Base-by-base conservation (phyloP, 805 yeast genomes). In the Suhomyces canberraensis region DNA sequence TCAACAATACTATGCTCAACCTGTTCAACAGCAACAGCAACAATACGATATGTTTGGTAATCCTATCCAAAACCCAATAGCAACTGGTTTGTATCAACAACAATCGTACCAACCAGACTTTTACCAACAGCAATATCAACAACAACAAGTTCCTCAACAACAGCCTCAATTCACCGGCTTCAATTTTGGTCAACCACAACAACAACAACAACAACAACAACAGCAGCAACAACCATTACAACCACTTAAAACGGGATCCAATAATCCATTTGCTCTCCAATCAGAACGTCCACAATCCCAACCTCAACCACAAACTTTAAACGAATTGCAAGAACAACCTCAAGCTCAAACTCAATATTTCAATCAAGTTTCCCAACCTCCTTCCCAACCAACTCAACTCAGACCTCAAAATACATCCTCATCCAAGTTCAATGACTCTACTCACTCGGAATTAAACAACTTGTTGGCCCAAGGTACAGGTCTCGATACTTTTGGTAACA, bases 401-500 rank as follows among this genome's bases (percentile, higher is more conserved):
- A 52, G 48, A 30, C 59, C 54, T 17, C 60, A 60, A 45, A 47
- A 44, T 43, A 53, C 68, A 3, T 37, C 51, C 14, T 51, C 64
- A 4, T 66, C 73, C 11, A 58, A 57, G 42, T 64, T 48, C 46
- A 61, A 64, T 43, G 71, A 67, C 33, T 51, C 61, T 63, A 76
- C 71, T 69, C 88, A 44, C 39, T 45, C 62, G 11, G 90, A 85
- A 42, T 74, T 91, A 54, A 89, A 89, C 64, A 74, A 76, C 36
- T 69, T 90, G 37, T 68, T 91, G 46, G 87, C 93, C 9, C 76
- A 79, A 29, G 97, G 96, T 19, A 86, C 95, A 0, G 97, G 96
- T 21, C 70, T 88, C 39, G 98, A 90, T 64, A 90, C 97, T 0
- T 93, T 86, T 60, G 95, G 95, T 57, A 88, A 87, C 60, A 79